phyloP scores from a whole-genome alignment of 163 green algal species.

The Volvox carteri region DNA sequence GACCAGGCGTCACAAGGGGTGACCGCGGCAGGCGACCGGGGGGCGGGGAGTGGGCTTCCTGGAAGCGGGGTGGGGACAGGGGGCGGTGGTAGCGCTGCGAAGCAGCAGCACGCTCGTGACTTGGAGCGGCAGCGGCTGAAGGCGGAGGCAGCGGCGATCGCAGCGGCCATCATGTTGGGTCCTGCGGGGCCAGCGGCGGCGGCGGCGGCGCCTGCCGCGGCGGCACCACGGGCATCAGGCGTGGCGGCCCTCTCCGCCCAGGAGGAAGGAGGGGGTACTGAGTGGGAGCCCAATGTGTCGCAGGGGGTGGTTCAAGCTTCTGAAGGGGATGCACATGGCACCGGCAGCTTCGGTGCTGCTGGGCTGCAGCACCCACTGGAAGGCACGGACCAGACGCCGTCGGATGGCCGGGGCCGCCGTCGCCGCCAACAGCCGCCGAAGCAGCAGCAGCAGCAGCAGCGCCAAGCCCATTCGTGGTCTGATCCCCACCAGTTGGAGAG shows the following conservation, averaged over 20 bases:
- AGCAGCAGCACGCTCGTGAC: background rate
- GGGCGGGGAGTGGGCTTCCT: background rate
- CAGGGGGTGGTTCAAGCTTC: background rate
- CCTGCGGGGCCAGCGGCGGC: background rate
- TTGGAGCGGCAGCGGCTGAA: constrained; percentile 40
- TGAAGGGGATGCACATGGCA: too few species aligned
- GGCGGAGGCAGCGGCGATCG: constrained; percentile 45
- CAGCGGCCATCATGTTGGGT: constrained; percentile 30
- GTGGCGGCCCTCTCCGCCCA: background rate
- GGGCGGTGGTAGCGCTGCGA: background rate
- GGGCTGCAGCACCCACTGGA: background rate
- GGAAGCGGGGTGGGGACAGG: background rate
- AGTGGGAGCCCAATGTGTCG: too few species aligned
- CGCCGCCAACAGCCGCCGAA: background rate
- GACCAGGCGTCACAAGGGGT: background rate
- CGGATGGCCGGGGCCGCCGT: background rate
- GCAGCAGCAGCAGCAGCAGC: background rate
- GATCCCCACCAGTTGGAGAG: background rate
- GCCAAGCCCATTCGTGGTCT: background rate
- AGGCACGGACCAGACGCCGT: background rate
- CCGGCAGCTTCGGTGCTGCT: too few species aligned
- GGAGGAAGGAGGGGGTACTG: too few species aligned
- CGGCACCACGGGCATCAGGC: background rate
- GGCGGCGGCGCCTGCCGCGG: background rate
- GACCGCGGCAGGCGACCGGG: background rate